Conservation (phyloP, 2,329 filamentous ascomycete genomes). For the Catunica adiposa region DNA sequence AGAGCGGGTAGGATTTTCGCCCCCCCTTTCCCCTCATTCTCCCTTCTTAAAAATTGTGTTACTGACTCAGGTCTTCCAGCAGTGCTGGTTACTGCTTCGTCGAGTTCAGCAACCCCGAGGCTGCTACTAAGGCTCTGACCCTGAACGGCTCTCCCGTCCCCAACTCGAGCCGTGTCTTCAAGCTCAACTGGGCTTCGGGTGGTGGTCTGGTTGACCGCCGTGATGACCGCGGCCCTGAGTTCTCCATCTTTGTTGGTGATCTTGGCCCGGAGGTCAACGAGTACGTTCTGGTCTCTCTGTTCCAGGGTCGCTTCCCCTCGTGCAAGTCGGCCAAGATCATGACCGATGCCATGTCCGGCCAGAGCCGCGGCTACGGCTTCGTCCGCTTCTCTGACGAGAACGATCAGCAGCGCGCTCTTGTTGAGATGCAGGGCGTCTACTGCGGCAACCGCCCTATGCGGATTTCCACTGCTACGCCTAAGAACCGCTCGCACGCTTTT, state of each 20-base stretch:
- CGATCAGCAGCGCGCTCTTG: constrained; percentile 88
- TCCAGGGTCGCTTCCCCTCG: constrained; percentile 87
- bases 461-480: constrained; percentile 92
- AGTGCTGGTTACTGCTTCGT: constrained; percentile 99
- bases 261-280: constrained; percentile 97
- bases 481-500: constrained; percentile 49
- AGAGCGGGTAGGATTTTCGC: constrained; percentile 60
- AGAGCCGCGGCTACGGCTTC: constrained; percentile 95
- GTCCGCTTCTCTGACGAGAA: constrained; percentile 91
- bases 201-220: constrained; percentile 88
- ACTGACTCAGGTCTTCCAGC: constrained; percentile 15
- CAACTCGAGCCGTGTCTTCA: constrained; percentile 89
- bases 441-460: constrained; percentile 98
- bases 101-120: constrained; percentile 69
- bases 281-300: constrained; percentile 90
- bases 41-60: background rate
- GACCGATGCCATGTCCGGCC: constrained; percentile 94
- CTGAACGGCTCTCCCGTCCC: constrained; percentile 82
- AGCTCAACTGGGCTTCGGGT: constrained; percentile 97
- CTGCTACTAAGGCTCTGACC: constrained; percentile 77
- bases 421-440: constrained; percentile 98
- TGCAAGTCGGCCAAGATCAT: constrained; percentile 99
- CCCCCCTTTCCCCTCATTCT: background rate
- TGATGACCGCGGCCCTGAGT: constrained; percentile 92
- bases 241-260: constrained; percentile 93